These are phyloP conservation scores for Hypoxylon sp. DNA, from an alignment of 2,329 filamentous ascomycete genomes.

Conservation along the genomic window DNA sequence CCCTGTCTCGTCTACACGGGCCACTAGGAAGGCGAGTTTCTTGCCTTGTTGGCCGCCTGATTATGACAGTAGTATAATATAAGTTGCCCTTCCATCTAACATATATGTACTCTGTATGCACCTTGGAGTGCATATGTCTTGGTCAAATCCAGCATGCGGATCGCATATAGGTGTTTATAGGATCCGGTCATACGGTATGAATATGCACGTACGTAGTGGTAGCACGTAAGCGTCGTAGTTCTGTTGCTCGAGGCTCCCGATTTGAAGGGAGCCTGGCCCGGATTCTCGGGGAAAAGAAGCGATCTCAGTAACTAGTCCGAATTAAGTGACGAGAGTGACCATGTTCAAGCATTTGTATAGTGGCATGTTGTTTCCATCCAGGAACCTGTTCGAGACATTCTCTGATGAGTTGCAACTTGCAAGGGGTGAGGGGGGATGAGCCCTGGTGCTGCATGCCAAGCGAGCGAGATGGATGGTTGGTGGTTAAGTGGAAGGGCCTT, in stretches of 20 bases:
- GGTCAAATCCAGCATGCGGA: neutral
- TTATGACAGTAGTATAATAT: too few relatives aligned
- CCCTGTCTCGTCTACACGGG: slow-evolving; percentile 33
- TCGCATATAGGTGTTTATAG: neutral
- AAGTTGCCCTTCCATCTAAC: slow-evolving; percentile 19
- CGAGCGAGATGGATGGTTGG: slow-evolving; percentile 24
- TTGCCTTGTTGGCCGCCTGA: slow-evolving; percentile 27
- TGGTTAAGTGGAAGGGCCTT: slow-evolving; percentile 28
- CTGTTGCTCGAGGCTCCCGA: slow-evolving; percentile 2
- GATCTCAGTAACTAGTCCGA: neutral
- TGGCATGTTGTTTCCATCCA: slow-evolving; percentile 6
- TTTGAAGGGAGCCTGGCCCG: slow-evolving; percentile 5
- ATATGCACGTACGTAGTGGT: too few relatives aligned
- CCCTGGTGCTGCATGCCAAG: slow-evolving; percentile 17
- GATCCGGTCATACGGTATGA: neutral
- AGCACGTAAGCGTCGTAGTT: neutral
- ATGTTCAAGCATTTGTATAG: too few relatives aligned
- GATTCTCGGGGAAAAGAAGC: neutral
- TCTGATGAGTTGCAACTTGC: neutral
- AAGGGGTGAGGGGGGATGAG: slow-evolving; percentile 15
- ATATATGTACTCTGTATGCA: slow-evolving; percentile 10
- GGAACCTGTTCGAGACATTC: slow-evolving; percentile 26
- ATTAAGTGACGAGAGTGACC: too few relatives aligned
- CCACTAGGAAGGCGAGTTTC: slow-evolving; percentile 26
- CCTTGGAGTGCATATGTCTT: neutral